phyloP scores from a whole-genome alignment of 2,329 filamentous ascomycete species.

The Zymoseptoria tritici region DNA sequence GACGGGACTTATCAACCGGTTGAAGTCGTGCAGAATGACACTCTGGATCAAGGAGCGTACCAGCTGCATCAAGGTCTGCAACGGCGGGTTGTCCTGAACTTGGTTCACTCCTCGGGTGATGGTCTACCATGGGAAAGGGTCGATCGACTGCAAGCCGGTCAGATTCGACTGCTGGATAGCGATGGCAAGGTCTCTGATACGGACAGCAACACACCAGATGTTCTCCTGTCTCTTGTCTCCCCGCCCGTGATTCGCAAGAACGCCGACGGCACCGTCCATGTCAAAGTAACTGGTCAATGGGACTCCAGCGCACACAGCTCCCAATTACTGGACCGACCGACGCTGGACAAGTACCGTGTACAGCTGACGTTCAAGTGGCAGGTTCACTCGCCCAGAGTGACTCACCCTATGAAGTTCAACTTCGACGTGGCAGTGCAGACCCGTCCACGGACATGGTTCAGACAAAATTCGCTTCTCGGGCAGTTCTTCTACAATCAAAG shows the following conservation, averaged over 20 bases:
- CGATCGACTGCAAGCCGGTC: conserved; percentile 66
- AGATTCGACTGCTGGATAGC: conserved; percentile 74
- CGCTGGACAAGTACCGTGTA: conserved; percentile 84
- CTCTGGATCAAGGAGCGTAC: conserved; percentile 81
- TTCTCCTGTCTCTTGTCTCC: conserved; percentile 68
- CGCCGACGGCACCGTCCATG: conserved; percentile 79
- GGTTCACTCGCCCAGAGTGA: conserved; percentile 70
- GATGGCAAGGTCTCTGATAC: conserved; percentile 72
- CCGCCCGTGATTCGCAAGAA: conserved; percentile 76
- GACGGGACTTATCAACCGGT: conserved; percentile 85
- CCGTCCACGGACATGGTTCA: conserved; percentile 72
- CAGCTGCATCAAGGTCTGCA: conserved; percentile 94
- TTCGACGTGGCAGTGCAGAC: conserved; percentile 78
- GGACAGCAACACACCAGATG: conserved; percentile 62
- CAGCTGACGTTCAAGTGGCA: conserved; percentile 86
- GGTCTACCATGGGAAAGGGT: conserved; percentile 84
- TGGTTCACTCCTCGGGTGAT: conserved; percentile 88
- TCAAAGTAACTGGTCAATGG: conserved; percentile 88
- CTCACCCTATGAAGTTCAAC: conserved; percentile 81
- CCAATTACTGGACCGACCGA: conserved; percentile 85
- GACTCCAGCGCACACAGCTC: conserved; percentile 91
- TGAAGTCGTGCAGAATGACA: conserved; percentile 79
- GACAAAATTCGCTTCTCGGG: conserved; percentile 79
- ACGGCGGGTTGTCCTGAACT: conserved; percentile 73
- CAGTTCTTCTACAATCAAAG: conserved; percentile 77